Conservation (phyloP, 805 yeast species). For the Maudiozyma pseudohumilis region DNA sequence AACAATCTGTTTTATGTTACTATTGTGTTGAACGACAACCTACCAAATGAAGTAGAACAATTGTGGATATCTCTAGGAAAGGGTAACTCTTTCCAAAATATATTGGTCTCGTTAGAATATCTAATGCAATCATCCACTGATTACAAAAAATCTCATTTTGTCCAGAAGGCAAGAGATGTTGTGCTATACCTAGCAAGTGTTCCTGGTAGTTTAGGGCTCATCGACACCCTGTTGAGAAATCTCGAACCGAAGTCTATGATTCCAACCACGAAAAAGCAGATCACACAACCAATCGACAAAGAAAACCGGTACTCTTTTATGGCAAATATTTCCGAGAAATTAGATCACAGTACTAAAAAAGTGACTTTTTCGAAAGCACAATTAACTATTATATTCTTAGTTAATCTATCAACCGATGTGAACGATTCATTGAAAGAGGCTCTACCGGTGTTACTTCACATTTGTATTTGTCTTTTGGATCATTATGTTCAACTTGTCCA, state of each 20-base stretch:
- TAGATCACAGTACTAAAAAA: slow-evolving; percentile 52
- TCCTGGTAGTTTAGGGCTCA: slow-evolving; percentile 43
- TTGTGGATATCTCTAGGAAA: slow-evolving; percentile 91
- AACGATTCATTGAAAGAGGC: slow-evolving; percentile 50
- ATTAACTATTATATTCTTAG: slow-evolving; percentile 72
- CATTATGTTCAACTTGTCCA: slow-evolving; percentile 79
- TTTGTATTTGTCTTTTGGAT: slow-evolving; percentile 71
- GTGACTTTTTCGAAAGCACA: slow-evolving; percentile 83
- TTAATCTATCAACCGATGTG: slow-evolving; percentile 64
- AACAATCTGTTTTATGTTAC: slow-evolving; percentile 79
- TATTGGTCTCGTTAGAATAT: slow-evolving; percentile 61
- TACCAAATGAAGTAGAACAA: slow-evolving; percentile 85
- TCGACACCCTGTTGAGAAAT: slow-evolving; percentile 57
- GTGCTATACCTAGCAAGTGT: slow-evolving; percentile 54
- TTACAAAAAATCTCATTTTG: slow-evolving; percentile 61
- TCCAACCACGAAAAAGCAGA: slow-evolving; percentile 45
- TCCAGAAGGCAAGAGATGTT: slow-evolving; percentile 71
- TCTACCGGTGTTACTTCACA: slow-evolving; percentile 68
- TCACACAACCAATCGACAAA: slow-evolving; percentile 26
- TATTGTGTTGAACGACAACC: slow-evolving; percentile 57
- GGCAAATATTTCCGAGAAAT: slow-evolving; percentile 52
- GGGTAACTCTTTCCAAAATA: slow-evolving; percentile 57
- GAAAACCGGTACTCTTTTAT: slow-evolving; percentile 54
- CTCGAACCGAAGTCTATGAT: slow-evolving; percentile 83
- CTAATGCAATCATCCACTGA: slow-evolving; percentile 58